A percentile compares a stretch with the other conserved stretches of the same genome.
phyloP scores from a whole-genome alignment of 306 rosid species.

The Calophaca sinica region DNA sequence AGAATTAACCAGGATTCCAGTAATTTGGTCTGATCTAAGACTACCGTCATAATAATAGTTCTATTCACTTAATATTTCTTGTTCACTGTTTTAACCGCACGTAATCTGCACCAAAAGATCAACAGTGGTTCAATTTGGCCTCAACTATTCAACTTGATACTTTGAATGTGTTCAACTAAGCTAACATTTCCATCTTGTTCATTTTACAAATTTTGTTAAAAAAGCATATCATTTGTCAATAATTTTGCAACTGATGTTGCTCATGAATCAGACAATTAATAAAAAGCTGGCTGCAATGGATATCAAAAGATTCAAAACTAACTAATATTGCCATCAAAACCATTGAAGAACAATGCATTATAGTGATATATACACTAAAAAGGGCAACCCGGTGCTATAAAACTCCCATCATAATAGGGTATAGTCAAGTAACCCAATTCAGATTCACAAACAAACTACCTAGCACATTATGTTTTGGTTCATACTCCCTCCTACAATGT shows the following conservation, averaged over 20 bases:
- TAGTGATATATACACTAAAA: not conserved
- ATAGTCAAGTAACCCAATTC: too few relatives aligned
- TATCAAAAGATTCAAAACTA: too few relatives aligned
- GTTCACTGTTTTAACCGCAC: constrained; percentile 12
- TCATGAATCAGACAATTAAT: not conserved
- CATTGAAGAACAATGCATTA: constrained; percentile 12
- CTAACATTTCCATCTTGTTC: not conserved
- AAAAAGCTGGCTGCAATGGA: constrained; percentile 2
- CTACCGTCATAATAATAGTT: not conserved
- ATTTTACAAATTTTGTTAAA: constrained; percentile 2
- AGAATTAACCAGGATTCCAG: not conserved
- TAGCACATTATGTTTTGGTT: too few relatives aligned
- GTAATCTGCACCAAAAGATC: not conserved
- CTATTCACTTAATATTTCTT: not conserved
- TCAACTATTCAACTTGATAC: not conserved
- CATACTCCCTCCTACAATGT: too few relatives aligned
- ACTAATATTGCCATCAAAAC: constrained; percentile 1
- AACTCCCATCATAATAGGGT: too few relatives aligned
- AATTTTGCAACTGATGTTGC: not conserved
- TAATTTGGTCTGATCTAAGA: not conserved
- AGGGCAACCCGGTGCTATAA: too few relatives aligned
- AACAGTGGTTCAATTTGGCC: not conserved
- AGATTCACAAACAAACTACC: too few relatives aligned
- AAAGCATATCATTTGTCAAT: not conserved
- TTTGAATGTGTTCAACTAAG: constrained; percentile 3